Conservation (phyloP, 139 green algal species). For the Chlorella sp. region DNA sequence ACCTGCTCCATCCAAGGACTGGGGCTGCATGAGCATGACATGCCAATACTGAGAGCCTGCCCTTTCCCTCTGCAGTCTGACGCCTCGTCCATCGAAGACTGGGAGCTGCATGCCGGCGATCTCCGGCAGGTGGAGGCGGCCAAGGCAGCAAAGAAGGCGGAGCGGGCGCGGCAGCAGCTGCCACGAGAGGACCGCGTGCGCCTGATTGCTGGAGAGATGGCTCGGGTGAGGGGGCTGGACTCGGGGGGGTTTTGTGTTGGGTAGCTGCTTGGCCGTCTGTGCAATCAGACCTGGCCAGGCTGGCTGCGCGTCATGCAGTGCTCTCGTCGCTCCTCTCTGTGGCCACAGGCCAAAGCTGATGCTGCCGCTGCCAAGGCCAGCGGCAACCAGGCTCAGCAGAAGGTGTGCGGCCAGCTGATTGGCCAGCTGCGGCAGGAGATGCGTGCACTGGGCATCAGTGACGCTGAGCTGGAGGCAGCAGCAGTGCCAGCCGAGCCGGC, state of each 20-base stretch:
- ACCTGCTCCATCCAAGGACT: no score
- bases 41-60: no score
- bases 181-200: slow-evolving; percentile 38
- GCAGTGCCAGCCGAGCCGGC: not conserved
- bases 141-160: slow-evolving; percentile 27
- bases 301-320: no score
- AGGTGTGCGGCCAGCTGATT: slow-evolving; percentile 80
- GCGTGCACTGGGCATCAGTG: slow-evolving; percentile 50
- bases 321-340: no score
- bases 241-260: no score
- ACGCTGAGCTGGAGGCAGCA: slow-evolving; percentile 31
- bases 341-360: slow-evolving; percentile 30
- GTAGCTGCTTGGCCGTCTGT: no score
- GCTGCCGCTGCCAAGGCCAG: slow-evolving; percentile 68
- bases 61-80: slow-evolving; percentile 18
- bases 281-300: no score
- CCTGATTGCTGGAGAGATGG: slow-evolving; percentile 58
- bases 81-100: slow-evolving; percentile 70
- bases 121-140: slow-evolving; percentile 67
- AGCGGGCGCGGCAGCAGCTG: slow-evolving; percentile 47
- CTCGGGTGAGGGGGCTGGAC: not conserved
- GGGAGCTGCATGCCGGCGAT: slow-evolving; percentile 85
- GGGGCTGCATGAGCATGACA: no score
- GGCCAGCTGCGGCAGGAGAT: slow-evolving; percentile 75
- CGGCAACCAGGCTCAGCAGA: slow-evolving; percentile 80